A percentile compares a stretch with the other conserved stretches of the same genome.
phyloP scores from a whole-genome alignment of 768 basidiomycete genomes.

The Phlegmacium glaucopus region DNA sequence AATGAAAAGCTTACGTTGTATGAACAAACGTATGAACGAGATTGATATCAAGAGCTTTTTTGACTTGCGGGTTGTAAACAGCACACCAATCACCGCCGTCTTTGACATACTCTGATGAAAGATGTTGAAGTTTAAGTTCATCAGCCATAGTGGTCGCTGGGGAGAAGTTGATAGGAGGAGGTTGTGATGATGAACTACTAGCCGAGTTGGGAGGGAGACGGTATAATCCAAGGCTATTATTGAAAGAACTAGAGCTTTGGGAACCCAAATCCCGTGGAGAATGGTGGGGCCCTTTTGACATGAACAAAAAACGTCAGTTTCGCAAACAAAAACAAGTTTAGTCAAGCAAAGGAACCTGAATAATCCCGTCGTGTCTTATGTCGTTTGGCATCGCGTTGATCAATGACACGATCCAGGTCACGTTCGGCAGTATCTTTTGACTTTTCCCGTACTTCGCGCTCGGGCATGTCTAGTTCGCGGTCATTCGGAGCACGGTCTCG shows the following conservation, averaged over 20 bases:
- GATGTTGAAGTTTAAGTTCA: slow-evolving; percentile 32
- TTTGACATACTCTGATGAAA: slow-evolving; percentile 58
- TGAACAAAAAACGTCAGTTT: slow-evolving; percentile 1
- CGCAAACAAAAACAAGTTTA: slow-evolving; percentile 4
- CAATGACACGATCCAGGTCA: slow-evolving; percentile 37
- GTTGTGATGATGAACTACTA: slow-evolving; percentile 2
- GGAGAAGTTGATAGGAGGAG: slow-evolving; percentile 15
- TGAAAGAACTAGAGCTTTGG: not conserved
- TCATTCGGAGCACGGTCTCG: not conserved
- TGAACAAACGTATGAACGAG: slow-evolving; percentile 87
- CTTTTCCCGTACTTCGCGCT: not conserved
- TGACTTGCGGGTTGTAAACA: slow-evolving; percentile 79
- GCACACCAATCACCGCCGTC: slow-evolving; percentile 89
- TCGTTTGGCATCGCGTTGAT: slow-evolving; percentile 50
- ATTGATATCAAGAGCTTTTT: slow-evolving; percentile 73
- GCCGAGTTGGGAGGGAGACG: slow-evolving; percentile 7
- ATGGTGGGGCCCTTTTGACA: slow-evolving; percentile 4
- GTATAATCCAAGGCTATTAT: slow-evolving; percentile 1
- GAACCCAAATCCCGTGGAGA: not conserved
- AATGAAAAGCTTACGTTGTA: slow-evolving; percentile 59
- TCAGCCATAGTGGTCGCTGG: slow-evolving; percentile 23
- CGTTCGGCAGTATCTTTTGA: slow-evolving; percentile 14
- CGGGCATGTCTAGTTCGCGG: not conserved
- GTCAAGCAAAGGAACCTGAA: slow-evolving; percentile 13
- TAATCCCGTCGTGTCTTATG: slow-evolving; percentile 42